Conservation (phyloP, 2,329 filamentous ascomycete genomes). For the Fusarium heterosporum region DNA sequence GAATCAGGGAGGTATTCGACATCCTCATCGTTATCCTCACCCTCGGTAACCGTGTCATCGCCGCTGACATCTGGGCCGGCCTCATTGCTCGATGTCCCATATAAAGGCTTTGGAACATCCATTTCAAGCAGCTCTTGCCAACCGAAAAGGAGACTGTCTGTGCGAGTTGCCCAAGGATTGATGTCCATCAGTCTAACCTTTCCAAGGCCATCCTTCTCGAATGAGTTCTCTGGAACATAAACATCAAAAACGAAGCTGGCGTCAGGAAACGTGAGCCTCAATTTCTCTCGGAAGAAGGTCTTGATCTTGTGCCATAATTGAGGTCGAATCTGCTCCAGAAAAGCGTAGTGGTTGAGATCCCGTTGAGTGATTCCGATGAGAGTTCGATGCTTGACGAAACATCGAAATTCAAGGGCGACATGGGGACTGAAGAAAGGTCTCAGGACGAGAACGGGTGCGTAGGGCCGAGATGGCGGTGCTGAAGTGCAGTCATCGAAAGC, state of each 20-base stretch:
- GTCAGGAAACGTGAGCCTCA: conserved; percentile 85
- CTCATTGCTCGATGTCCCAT: conserved; percentile 57
- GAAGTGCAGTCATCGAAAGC: conserved; percentile 80
- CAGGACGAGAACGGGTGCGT: conserved; percentile 84
- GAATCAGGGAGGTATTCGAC: conserved; percentile 68
- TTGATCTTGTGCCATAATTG: conserved; percentile 76
- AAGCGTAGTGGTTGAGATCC: conserved; percentile 90
- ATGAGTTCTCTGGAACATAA: conserved; percentile 79
- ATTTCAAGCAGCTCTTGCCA: conserved; percentile 88
- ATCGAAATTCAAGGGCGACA: conserved; percentile 92
- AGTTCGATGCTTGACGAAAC: conserved; percentile 86
- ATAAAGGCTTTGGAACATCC: conserved; percentile 69
- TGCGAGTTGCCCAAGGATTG: conserved; percentile 92
- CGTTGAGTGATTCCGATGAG: conserved; percentile 89
- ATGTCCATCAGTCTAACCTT: conserved; percentile 90
- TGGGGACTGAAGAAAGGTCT: conserved; percentile 90
- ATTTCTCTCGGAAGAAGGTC: conserved; percentile 79
- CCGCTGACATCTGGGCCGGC: conserved; percentile 53
- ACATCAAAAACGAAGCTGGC: conserved; percentile 90
- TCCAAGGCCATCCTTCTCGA: conserved; percentile 70
- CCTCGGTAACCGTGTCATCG: conserved; percentile 53
- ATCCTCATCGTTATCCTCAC: conserved; percentile 53
- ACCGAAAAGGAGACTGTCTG: conserved; percentile 88
- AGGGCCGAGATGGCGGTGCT: conserved; percentile 56
- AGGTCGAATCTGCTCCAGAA: conserved; percentile 73